phyloP scores from a whole-genome alignment of 345 rosid genomes.

The Hypericum androsaemum region DNA sequence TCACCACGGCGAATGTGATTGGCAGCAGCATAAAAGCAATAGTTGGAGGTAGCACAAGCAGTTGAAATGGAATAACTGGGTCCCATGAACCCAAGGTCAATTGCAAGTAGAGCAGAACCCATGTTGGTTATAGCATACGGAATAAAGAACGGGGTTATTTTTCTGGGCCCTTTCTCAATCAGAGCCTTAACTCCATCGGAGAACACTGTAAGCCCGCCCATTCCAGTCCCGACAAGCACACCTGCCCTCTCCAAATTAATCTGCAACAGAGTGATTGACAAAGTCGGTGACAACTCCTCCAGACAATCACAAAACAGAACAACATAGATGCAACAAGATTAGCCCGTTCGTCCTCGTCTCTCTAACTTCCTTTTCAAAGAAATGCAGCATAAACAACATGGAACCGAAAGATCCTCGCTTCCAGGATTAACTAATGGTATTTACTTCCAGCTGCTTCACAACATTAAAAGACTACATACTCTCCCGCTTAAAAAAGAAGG shows the following conservation, averaged over 20 bases:
- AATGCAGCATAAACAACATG: no score
- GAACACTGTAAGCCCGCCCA: slow-evolving; percentile 90
- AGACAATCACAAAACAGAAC: no score
- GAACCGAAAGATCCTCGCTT: no score
- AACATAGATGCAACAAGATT: no score
- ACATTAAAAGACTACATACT: no score
- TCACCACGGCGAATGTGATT: slow-evolving; percentile 97
- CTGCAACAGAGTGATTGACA: slow-evolving; percentile 26
- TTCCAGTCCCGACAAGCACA: slow-evolving; percentile 95
- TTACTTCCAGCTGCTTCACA: no score
- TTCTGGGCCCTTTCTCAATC: slow-evolving; percentile 79
- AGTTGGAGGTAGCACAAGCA: slow-evolving; percentile 96
- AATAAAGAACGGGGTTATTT: slow-evolving; percentile 80
- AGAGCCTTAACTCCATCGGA: slow-evolving; percentile 79
- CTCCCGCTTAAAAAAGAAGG: no score
- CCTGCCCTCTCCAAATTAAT: slow-evolving; percentile 75
- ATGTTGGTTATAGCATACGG: slow-evolving; percentile 93
- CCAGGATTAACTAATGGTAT: no score
- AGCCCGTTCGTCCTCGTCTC: no score
- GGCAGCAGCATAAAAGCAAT: slow-evolving; percentile 97
- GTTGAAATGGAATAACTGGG: slow-evolving; percentile 98
- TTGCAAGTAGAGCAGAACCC: slow-evolving; percentile 90
- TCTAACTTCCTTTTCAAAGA: no score
- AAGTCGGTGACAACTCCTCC: no score
- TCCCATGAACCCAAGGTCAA: slow-evolving; percentile 97